Base-by-base conservation (phyloP, 305 asterid genomes). In the Solanum aculeatissimum region DNA sequence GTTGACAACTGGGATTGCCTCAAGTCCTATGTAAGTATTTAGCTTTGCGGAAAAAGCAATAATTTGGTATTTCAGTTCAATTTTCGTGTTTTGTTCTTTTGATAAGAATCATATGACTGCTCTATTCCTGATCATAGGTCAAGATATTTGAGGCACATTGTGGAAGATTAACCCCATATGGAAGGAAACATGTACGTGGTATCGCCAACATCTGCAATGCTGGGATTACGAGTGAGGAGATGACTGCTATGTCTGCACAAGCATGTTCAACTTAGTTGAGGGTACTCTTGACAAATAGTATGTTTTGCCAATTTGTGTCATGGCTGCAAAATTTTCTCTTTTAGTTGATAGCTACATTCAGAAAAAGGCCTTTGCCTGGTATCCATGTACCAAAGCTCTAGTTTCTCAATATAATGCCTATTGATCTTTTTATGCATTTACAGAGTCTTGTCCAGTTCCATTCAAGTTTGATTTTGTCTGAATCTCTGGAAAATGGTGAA, bases 1-100 rank as follows among this genome's bases (percentile, higher is more conserved):
- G 92, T 89, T 60, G 92, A 89, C 75, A 86, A 45, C 43, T 89
- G 90, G 89, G 84, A 65, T 84, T 86, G 89, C 87, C 90, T 86
- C 2, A 86, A 86, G 87, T 84, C 90, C 47, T n/a, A 82, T 55
- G 89, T 87, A 86, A 86, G 87, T 72, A 57, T 54, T 54, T 69
- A 11, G 4, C 29, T 19, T 19, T 55, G 38, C 21, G 6, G 29
- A 13, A 45, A 69, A 18, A 29, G 6, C 2, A 57, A 15, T 8
- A 16, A 27, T 2, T 2, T 72, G 58, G 40, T 23, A 45, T 54
- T 45, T 72, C 40, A 72, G 29, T 72, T 23, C 21, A 13, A 43
- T 43, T 3, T 74, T 74, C 7, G 12, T 23, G 19, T 3, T 21
- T 23, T 47, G 9, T 69, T 23, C 35, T 74, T 13, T 47, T 47